These are phyloP conservation scores for Moniliophthora roreri DNA, from an alignment of 1,284 basidiomycete genomes.

Conservation along the genomic window DNA sequence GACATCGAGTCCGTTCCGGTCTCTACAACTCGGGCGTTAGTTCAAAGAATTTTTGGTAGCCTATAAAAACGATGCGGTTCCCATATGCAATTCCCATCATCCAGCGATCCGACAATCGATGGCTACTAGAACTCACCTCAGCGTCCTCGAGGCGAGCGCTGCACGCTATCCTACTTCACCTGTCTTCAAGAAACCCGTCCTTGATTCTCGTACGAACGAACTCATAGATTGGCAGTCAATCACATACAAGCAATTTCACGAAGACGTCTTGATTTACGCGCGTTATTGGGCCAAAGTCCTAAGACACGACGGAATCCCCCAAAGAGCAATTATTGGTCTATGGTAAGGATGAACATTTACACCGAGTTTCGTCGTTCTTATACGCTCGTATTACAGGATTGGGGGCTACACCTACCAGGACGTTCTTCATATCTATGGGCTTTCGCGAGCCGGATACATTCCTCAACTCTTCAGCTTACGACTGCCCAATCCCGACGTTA, in stretches of 20 bases:
- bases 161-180: slow-evolving; percentile 39
- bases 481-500: slow-evolving; percentile 64
- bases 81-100: not conserved
- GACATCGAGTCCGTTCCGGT: not conserved
- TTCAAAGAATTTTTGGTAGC: not conserved
- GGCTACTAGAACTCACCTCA: slow-evolving; percentile 47
- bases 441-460: slow-evolving; percentile 69
- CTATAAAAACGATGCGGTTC: slow-evolving; percentile 13
- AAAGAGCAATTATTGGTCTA: slow-evolving; percentile 61
- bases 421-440: slow-evolving; percentile 67
- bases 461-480: slow-evolving; percentile 73
- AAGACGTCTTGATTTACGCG: slow-evolving; percentile 54
- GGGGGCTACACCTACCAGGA: slow-evolving; percentile 67
- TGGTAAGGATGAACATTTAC: slow-evolving; percentile 45
- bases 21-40: not conserved
- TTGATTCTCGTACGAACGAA: slow-evolving; percentile 32
- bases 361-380: slow-evolving; percentile 6
- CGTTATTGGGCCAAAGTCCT: slow-evolving; percentile 54
- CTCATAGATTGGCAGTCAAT: slow-evolving; percentile 48
- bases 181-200: slow-evolving; percentile 50
- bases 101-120: slow-evolving; percentile 6
- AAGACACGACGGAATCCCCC: slow-evolving; percentile 39
- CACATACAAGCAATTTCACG: slow-evolving; percentile 51
- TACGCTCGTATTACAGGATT: slow-evolving; percentile 43
- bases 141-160: slow-evolving; percentile 48